A percentile compares a stretch with the other conserved stretches of the same genome.
Evolutionary conservation across 495 filamentous ascomycete genomes (phyloP).

Genomic region (Hypoxylon subgilvum): DNA sequence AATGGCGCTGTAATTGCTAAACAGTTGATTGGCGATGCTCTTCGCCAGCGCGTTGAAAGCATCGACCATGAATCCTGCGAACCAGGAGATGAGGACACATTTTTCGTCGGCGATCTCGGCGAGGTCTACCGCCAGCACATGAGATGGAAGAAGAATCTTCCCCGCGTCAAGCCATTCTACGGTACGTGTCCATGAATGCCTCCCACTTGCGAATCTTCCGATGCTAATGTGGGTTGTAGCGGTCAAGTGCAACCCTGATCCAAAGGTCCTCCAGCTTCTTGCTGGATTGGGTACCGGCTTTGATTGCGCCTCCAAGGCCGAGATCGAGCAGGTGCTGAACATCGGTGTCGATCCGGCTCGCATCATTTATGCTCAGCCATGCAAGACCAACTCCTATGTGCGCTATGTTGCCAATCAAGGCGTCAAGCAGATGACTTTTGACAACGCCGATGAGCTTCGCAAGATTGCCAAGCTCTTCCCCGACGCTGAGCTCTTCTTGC

Average conservation of each 20-base stretch:
- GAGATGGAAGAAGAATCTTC: constrained; percentile 94
- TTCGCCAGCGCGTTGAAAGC: constrained; percentile 78
- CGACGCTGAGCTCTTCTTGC: constrained; percentile 86
- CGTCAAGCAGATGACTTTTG: constrained; percentile 99
- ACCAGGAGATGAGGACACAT: constrained; percentile 91
- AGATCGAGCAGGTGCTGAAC: constrained; percentile 88
- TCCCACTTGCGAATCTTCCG: not conserved
- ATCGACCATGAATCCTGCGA: constrained; percentile 86
- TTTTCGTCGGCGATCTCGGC: constrained; percentile 97
- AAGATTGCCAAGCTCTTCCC: constrained; percentile 94
- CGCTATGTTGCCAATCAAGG: constrained; percentile 81
- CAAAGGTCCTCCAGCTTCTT: constrained; percentile 84
- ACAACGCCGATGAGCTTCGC: constrained; percentile 96
- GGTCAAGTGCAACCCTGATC: constrained; percentile 98
- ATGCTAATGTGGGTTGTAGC: constrained; percentile 56
- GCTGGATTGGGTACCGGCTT: constrained; percentile 90
- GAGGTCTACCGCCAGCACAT: constrained; percentile 98
- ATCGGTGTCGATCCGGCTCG: constrained; percentile 86
- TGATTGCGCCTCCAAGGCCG: constrained; percentile 95
- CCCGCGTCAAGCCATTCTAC: constrained; percentile 94
- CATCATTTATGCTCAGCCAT: constrained; percentile 98
- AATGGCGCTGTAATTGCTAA: constrained; percentile 53
- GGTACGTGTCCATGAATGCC: constrained; percentile 59
- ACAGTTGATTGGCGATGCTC: constrained; percentile 74
- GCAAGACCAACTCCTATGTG: constrained; percentile 98